Base-by-base conservation (phyloP, 345 rosid genomes). In the Lepidium sativum region DNA sequence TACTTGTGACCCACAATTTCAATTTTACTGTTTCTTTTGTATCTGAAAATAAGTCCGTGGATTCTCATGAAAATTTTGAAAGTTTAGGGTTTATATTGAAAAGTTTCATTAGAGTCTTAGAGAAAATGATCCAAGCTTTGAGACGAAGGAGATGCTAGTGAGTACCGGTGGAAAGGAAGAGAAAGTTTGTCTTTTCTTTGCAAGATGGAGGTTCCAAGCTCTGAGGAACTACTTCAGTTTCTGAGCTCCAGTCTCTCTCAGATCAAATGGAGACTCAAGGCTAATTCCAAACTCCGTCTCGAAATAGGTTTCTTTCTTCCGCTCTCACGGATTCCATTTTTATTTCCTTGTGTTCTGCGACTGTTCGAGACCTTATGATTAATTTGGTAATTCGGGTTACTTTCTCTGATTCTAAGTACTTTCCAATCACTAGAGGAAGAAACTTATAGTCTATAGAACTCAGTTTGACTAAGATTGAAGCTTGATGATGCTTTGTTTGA, bases 201-300 rank as follows among this genome's bases (percentile, higher is more conserved):
- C 31, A 59, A 39, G 32, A 83, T 78, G 82, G 81, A 64, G 34
- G 64, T 55, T 53, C 67, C 66, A 45, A 77, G 41, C 54, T 68
- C 55, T 55, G 89, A 83, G 40, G 91, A 84, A 75, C 48, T 68
- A 4, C 41, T 81, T 43, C 78, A 76, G 54, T 80, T 75, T 55
- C 49, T 88, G 75, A 79, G 75, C 43, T 69, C 78, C 21, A 78
- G 80, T 61, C 87, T 91, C 23, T 39, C 72, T 16, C 79, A 69
- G 23, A 70, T 79, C 81, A 83, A 86, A 65, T 91, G 98, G 98
- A 82, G 89, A 34, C 87, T 91, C 63, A 81, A 75, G 27, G 18
- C 85, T 54, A 63, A 59, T 17, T 58, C 90, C 47, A 88, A 80
- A 79, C 86, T 80, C 67, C 96, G 96, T 10, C 89, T 91, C 17